A percentile compares a stretch with the other conserved stretches of the same genome.
phyloP scores from a whole-genome alignment of 2,329 filamentous ascomycete genomes.

The Nemania sp. region DNA sequence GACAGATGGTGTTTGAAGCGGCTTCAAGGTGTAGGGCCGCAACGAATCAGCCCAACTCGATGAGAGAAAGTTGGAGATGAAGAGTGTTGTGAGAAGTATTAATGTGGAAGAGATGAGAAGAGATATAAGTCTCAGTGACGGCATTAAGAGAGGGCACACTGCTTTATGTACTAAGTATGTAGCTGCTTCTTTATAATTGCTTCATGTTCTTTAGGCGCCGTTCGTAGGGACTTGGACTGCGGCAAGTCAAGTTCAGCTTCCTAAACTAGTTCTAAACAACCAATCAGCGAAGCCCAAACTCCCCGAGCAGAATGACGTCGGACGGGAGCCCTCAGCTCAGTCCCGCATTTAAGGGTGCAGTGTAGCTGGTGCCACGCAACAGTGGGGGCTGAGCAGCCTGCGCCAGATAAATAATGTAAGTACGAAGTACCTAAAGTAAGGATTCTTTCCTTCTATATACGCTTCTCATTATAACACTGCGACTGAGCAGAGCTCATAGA shows the following conservation, averaged over 20 bases:
- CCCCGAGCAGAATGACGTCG: conserved; percentile 22
- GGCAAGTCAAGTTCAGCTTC: conserved; percentile 4
- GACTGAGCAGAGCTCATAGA: too few relatives aligned
- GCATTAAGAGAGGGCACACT: conserved; percentile 1
- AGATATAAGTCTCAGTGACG: background rate
- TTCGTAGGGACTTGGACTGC: too few relatives aligned
- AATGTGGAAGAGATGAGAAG: conserved; percentile 9
- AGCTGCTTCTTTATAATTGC: conserved; percentile 9
- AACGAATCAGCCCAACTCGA: conserved; percentile 6
- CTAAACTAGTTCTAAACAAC: conserved; percentile 1
- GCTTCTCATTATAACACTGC: too few relatives aligned
- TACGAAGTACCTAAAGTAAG: too few relatives aligned
- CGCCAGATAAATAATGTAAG: too few relatives aligned
- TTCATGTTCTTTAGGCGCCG: background rate
- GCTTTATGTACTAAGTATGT: background rate
- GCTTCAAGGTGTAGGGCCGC: conserved; percentile 9
- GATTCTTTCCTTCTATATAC: too few relatives aligned
- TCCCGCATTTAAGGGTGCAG: conserved; percentile 15
- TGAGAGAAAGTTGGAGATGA: conserved; percentile 13
- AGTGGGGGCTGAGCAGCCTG: conserved; percentile 19
- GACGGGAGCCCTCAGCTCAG: conserved; percentile 19
- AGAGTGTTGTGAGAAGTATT: conserved; percentile 10
- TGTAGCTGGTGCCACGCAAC: conserved; percentile 20
- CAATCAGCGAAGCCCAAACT: conserved; percentile 10
- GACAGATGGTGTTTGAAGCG: conserved; percentile 4